Conservation (phyloP, 2,329 filamentous ascomycete species). For the Penicillium crustosum region DNA sequence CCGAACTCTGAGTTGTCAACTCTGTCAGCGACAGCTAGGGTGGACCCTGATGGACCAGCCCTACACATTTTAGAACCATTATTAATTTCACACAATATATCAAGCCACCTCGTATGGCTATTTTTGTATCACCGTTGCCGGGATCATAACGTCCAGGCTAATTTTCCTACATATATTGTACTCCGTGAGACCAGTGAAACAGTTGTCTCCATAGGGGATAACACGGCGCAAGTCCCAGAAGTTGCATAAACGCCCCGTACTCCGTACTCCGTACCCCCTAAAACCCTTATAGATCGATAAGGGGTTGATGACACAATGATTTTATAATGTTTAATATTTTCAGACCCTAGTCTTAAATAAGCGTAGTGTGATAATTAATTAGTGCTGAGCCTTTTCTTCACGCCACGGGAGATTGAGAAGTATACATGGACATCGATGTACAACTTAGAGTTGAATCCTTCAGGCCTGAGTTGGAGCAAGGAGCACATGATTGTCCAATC, state of each 20-base stretch:
- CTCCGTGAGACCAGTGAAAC: background rate
- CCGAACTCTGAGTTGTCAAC: background rate
- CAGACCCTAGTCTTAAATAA: background rate
- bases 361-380: background rate
- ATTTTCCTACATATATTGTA: background rate
- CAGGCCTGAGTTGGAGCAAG: background rate
- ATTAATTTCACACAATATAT: constrained; percentile 12
- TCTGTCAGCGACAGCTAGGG: background rate
- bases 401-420: background rate
- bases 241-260: background rate
- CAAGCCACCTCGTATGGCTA: constrained; percentile 7
- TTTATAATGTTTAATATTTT: background rate
- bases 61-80: background rate
- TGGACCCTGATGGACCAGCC: constrained; percentile 14
- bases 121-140: background rate
- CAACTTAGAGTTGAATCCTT: background rate
- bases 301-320: background rate
- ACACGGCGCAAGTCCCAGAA: background rate
- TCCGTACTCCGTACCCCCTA: background rate
- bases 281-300: background rate
- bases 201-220: background rate
- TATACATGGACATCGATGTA: background rate
- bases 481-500: background rate
- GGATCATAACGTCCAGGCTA: background rate
- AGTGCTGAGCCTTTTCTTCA: background rate